Percentiles rank a stretch among this genome's conserved stretches.
Evolutionary conservation across 2,329 filamentous ascomycete species (phyloP).

Genomic region (Apiospora rasikravindrae): DNA sequence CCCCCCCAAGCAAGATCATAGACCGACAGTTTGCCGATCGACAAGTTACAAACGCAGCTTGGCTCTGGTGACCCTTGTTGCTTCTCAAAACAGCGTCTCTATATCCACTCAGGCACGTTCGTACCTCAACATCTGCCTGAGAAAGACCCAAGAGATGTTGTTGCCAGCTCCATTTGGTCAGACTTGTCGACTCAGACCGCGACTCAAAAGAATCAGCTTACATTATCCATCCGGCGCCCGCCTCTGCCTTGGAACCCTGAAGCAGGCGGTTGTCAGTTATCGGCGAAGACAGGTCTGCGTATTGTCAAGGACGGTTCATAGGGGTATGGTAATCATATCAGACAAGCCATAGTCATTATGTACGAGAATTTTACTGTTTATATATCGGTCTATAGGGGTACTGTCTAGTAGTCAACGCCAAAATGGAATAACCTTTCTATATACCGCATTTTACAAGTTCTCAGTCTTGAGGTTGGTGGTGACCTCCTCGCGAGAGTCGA

Average conservation of each 20-base stretch:
- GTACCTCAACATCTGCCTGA: no score
- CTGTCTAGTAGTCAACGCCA: constrained; percentile 29
- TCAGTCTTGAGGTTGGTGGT: constrained; percentile 33
- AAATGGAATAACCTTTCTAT: constrained; percentile 19
- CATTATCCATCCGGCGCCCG: no score
- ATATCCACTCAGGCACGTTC: neutral
- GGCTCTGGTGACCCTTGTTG: neutral
- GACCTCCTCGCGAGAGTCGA: constrained; percentile 43
- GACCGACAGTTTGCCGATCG: neutral
- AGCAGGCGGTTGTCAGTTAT: no score
- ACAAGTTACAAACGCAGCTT: neutral
- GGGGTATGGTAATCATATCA: neutral
- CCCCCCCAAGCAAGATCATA: neutral
- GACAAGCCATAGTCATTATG: neutral
- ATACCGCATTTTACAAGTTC: constrained; percentile 30
- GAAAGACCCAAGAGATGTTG: neutral
- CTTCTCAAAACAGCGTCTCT: neutral
- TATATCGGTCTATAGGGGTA: constrained; percentile 19
- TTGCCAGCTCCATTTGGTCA: neutral
- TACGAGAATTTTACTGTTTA: constrained; percentile 6
- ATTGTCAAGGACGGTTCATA: no score
- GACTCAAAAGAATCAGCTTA: no score
- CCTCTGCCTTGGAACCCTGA: no score
- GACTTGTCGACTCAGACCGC: neutral
- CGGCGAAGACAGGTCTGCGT: no score